Evolutionary conservation across 1,284 basidiomycete species (phyloP), one percentile per base, ranked within the genome.

Genomic region (Pseudozyma tsukubaensis): DNA sequence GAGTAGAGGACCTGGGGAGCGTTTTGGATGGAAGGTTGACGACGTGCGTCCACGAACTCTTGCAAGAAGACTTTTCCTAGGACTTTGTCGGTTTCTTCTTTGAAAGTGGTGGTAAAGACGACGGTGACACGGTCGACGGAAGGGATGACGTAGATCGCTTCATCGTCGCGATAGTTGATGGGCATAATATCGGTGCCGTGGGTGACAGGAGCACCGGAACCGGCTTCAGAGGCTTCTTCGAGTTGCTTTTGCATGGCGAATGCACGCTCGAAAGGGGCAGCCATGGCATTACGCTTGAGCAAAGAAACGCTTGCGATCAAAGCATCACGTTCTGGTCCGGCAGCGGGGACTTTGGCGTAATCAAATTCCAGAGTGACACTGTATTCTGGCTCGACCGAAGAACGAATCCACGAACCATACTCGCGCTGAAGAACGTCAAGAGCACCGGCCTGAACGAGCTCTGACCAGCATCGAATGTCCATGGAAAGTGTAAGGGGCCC

Each of bases 1-100:
- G 93, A 92, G 86, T 98, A 99, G n/a, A 96, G 88, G 7, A 99
- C 97, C 86, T 99, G 97, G 0, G 97, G 97, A 0, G 97, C 97
- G 77, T 92, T 95, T 86, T 99, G 97, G 70, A 99, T 92, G 16
- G 91, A 91, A 1, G 95, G 94, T 69, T 94, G 90, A 69, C 94
- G 89, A 62, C 96, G 89, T 10, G 97, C 96, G 87, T 99, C 97
- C 47, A 98, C 97, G 78, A 99, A 99, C 90, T 99, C 97, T 88
- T 99, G 97, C 66, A 99, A 87, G 87, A 99, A 99, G 7, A 99
- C 92, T 82, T 94, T 94, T 24, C 97, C 97, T 84, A 94, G 94
- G 54, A 98, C 93, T 59, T 94, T 90, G 86, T 99, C 97, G 7
- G 96, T 97, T 86, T 99, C 97, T 81, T 99, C 97, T 80, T 92